These are phyloP conservation scores for Aethionema arabicum DNA, from an alignment of 345 rosid genomes.

Conservation along the genomic window DNA sequence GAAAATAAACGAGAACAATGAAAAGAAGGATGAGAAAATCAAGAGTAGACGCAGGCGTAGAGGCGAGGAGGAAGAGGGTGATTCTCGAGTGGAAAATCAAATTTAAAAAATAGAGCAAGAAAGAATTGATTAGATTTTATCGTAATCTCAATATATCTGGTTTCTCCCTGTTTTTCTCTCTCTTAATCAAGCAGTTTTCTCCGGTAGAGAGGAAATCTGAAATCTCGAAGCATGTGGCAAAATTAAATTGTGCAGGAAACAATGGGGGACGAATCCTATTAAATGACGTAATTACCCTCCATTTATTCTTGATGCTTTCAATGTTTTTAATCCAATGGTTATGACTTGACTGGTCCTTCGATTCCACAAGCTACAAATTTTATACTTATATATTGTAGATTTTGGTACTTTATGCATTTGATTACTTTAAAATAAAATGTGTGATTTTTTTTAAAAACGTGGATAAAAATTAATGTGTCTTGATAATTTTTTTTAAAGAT, in stretches of 20 bases:
- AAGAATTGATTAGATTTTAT: slow-evolving; percentile 12
- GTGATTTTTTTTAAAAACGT: too few species aligned
- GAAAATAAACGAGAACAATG: slow-evolving; percentile 23
- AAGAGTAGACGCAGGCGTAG: background rate
- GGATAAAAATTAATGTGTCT: too few species aligned
- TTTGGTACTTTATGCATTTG: too few species aligned
- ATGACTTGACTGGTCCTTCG: too few species aligned
- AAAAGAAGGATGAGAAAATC: background rate
- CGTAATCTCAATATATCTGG: background rate
- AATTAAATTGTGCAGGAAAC: slow-evolving; percentile 2
- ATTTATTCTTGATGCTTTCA: background rate
- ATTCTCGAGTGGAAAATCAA: slow-evolving; percentile 2
- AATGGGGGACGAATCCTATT: background rate
- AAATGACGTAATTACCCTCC: slow-evolving; percentile 21
- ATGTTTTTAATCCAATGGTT: background rate
- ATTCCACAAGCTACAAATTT: too few species aligned
- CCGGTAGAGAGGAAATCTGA: slow-evolving; percentile 5
- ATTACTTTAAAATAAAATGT: too few species aligned
- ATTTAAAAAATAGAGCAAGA: background rate
- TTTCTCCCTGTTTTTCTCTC: background rate
- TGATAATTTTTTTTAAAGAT: too few species aligned
- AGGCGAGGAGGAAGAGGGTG: slow-evolving; percentile 1
- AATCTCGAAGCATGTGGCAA: slow-evolving; percentile 3
- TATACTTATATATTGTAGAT: too few species aligned
- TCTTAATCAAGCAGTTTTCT: slow-evolving; percentile 15